Evolutionary conservation across 129 eudicot species (phyloP).

Genomic region (Helichrysum umbraculigerum): DNA sequence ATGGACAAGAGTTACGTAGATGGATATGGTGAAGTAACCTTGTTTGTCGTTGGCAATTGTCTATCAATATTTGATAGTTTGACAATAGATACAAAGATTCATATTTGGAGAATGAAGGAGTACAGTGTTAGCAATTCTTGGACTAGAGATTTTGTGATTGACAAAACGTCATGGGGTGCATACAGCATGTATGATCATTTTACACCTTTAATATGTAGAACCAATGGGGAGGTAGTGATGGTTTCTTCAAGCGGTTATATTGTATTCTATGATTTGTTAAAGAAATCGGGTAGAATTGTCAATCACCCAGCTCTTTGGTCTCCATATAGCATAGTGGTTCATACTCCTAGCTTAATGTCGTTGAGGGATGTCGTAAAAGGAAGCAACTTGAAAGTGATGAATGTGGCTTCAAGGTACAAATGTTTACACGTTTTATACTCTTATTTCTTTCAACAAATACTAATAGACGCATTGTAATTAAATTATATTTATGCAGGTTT

Average conservation of each 20-base stretch:
- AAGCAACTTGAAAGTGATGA: conserved; percentile 21
- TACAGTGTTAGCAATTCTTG: conserved; percentile 18
- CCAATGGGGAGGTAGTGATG: conserved; percentile 31
- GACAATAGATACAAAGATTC: background rate
- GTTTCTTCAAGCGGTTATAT: conserved; percentile 4
- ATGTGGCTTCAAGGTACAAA: conserved; percentile 23
- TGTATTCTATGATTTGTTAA: conserved; percentile 8
- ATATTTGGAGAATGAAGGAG: conserved; percentile 29
- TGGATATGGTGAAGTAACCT: background rate
- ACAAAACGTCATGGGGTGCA: conserved; percentile 16
- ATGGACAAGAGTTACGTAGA: background rate
- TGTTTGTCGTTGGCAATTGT: conserved; percentile 15
- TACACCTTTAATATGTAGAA: conserved; percentile 17
- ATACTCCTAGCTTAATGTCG: conserved; percentile 26
- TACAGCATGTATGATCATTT: background rate
- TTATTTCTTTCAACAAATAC: background rate
- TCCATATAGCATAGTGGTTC: background rate
- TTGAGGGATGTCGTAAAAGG: conserved; percentile 20
- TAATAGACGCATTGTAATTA: background rate
- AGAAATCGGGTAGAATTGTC: conserved; percentile 25
- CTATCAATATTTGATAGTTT: conserved; percentile 19
- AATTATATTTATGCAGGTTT: background rate
- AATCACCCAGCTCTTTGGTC: background rate
- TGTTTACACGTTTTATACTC: background rate
- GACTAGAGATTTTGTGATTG: conserved; percentile 26